Conservation (phyloP, 2,329 filamentous ascomycete species). For the Pseudogymnoascus sp. region DNA sequence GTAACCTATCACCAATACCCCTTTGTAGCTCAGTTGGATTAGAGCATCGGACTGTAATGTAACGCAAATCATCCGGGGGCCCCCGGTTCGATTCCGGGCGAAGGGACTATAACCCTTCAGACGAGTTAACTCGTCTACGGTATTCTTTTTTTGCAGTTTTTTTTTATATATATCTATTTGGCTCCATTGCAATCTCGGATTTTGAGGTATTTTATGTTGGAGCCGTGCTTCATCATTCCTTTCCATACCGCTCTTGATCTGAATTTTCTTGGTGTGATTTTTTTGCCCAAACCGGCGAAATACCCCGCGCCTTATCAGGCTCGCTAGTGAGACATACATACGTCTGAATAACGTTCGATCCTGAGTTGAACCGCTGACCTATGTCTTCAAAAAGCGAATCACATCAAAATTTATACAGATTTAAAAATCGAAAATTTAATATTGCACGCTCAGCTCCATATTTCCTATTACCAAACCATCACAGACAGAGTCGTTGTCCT, state of each 20-base stretch:
- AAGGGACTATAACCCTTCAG: constrained; percentile 8
- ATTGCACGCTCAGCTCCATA: neutral
- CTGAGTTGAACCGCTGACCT: neutral
- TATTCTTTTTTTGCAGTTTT: neutral
- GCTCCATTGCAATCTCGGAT: neutral
- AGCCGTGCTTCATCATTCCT: neutral
- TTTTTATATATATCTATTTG: neutral
- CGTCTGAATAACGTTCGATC: neutral
- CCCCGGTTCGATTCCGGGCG: constrained; percentile 9
- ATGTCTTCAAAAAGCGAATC: neutral
- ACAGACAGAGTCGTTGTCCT: neutral
- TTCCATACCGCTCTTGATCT: neutral
- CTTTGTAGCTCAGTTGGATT: constrained; percentile 9
- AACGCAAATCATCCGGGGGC: constrained; percentile 5
- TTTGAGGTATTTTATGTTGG: neutral
- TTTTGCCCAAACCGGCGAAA: neutral
- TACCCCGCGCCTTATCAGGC: neutral
- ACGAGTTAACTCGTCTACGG: constrained; percentile 1
- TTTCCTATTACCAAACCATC: neutral
- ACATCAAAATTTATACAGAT: neutral
- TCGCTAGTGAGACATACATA: neutral
- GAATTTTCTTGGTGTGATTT: neutral
- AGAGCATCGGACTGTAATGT: constrained; percentile 7
- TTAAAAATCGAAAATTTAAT: neutral
- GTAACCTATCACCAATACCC: neutral